These are phyloP conservation scores for Dalbergia oliveri DNA, from an alignment of 306 rosid species.

Conservation along the genomic window DNA sequence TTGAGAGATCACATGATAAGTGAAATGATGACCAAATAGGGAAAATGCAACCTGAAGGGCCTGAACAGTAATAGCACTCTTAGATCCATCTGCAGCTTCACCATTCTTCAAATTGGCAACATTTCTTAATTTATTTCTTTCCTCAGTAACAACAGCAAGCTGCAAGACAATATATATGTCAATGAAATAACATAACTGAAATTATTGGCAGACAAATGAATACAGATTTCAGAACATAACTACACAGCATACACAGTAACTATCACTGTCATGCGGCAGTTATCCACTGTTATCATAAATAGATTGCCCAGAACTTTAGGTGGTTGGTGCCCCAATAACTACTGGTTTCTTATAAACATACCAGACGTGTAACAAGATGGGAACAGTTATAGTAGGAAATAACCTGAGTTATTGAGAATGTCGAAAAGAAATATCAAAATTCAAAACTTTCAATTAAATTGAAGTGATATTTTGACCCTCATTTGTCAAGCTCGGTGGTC, in stretches of 20 bases:
- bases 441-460: constrained; percentile 29
- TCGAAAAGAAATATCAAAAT: constrained; percentile 15
- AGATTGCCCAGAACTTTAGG: not conserved
- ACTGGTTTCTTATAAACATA: constrained; percentile 26
- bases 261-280: constrained; percentile 30
- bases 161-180: constrained; percentile 54
- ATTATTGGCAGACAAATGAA: constrained; percentile 30
- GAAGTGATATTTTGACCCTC: constrained; percentile 11
- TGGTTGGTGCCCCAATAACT: constrained; percentile 8
- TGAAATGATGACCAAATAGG: constrained; percentile 30
- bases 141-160: constrained; percentile 83
- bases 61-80: constrained; percentile 60
- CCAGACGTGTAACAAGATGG: not conserved
- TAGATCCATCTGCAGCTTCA: constrained; percentile 59
- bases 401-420: constrained; percentile 19
- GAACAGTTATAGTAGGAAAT: constrained; percentile 13
- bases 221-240: constrained; percentile 17
- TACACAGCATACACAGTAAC: constrained; percentile 29
- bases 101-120: constrained; percentile 57
- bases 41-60: constrained; percentile 68
- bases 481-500: not conserved
- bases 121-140: constrained; percentile 76
- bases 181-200: constrained; percentile 33
- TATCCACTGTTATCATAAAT: constrained; percentile 24
- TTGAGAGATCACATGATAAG: constrained; percentile 33